Conservation (phyloP, 805 yeast species). For the Nakazawaea ishiwadae region DNA sequence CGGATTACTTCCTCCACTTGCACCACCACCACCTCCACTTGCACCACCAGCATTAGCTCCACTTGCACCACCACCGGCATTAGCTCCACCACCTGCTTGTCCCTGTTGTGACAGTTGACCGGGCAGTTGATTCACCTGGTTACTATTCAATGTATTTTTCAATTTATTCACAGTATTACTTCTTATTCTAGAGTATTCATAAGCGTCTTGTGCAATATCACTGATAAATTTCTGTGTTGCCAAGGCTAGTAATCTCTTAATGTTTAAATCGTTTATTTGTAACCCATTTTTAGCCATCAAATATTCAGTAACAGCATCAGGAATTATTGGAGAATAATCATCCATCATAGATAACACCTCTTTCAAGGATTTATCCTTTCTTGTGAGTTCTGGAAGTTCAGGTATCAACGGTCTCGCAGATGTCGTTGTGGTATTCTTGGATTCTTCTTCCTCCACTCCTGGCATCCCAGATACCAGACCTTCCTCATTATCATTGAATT, state of each 20-base stretch:
- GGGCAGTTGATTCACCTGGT: conserved; percentile 29
- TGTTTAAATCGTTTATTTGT: conserved; percentile 69
- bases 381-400: conserved; percentile 61
- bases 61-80: conserved; percentile 14
- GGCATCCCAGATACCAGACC: background rate
- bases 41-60: conserved; percentile 19
- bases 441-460: background rate
- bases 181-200: conserved; percentile 89
- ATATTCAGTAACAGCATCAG: conserved; percentile 94
- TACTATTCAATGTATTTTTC: conserved; percentile 74
- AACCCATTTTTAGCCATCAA: conserved; percentile 84
- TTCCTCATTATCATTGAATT: conserved; percentile 12
- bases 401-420: conserved; percentile 27
- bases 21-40: conserved; percentile 14
- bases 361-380: conserved; percentile 76
- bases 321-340: conserved; percentile 92
- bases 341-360: conserved; percentile 88
- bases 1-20: conserved; percentile 12
- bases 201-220: conserved; percentile 95
- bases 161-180: conserved; percentile 81
- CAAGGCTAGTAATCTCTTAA: conserved; percentile 80
- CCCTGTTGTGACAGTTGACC: conserved; percentile 5
- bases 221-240: conserved; percentile 95
- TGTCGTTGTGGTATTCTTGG: background rate
- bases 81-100: conserved; percentile 12